These are phyloP conservation scores for Omphalea diandra DNA, from an alignment of 441 rosid genomes.

Conservation along the genomic window DNA sequence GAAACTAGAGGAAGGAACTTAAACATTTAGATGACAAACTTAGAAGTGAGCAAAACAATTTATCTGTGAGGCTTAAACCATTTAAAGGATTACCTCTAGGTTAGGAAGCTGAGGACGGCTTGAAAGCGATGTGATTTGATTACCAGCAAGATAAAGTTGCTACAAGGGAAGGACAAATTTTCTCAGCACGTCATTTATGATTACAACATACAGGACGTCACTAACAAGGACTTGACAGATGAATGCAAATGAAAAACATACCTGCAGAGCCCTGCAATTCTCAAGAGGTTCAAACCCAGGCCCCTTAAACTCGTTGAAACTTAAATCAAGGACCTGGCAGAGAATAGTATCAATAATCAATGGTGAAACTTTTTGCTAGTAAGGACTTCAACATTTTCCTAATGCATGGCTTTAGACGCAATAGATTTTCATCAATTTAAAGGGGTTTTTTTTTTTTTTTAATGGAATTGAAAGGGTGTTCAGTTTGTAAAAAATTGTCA, in stretches of 20 bases:
- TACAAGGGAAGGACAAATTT: conserved; percentile 34
- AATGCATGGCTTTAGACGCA: neutral
- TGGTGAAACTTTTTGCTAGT: conserved; percentile 11
- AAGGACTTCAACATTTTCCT: conserved; percentile 7
- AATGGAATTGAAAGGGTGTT: too few relatives aligned
- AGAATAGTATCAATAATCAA: conserved; percentile 22
- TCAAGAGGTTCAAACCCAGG: conserved; percentile 98
- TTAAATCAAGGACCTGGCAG: conserved; percentile 96
- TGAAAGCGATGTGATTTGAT: conserved; percentile 93
- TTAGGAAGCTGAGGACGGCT: conserved; percentile 98
- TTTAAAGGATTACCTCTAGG: conserved; percentile 67
- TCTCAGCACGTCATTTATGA: conserved; percentile 28
- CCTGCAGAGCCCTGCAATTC: conserved; percentile 94
- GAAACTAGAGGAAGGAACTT: conserved; percentile 64
- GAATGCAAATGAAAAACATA: conserved; percentile 38
- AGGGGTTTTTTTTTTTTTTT: too few relatives aligned
- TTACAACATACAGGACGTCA: conserved; percentile 10
- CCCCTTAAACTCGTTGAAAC: conserved; percentile 99
- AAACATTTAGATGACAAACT: neutral
- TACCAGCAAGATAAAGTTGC: conserved; percentile 99
- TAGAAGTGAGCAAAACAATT: conserved; percentile 8
- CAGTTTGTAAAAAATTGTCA: neutral
- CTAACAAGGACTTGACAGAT: conserved; percentile 22
- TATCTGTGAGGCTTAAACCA: conserved; percentile 18
- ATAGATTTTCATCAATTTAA: neutral